Evolutionary conservation across 768 basidiomycete species (phyloP).

Genomic region (Suillus hirtellus): DNA sequence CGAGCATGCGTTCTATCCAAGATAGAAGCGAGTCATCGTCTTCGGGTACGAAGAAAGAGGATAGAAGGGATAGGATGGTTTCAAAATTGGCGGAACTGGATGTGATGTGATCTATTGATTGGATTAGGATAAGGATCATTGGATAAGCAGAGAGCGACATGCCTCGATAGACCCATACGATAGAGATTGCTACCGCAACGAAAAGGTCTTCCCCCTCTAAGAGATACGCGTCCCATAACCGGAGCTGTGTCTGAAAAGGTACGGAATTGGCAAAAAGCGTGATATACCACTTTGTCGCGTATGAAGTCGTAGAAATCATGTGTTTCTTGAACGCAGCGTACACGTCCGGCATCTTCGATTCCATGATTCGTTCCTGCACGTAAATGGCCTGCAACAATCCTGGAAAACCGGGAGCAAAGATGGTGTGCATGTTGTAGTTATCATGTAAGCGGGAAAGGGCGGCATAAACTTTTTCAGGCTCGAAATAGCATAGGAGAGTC

Average conservation of each 20-base stretch:
- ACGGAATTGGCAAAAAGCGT: constrained; percentile 95
- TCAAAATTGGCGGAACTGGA: constrained; percentile 83
- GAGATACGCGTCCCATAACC: constrained; percentile 93
- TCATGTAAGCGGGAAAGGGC: constrained; percentile 88
- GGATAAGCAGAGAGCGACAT: constrained; percentile 23
- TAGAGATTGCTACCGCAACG: constrained; percentile 79
- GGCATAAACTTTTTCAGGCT: constrained; percentile 85
- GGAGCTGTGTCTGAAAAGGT: constrained; percentile 91
- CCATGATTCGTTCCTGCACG: constrained; percentile 87
- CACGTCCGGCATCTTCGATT: constrained; percentile 87
- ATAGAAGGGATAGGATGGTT: constrained; percentile 85
- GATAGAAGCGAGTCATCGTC: constrained; percentile 78
- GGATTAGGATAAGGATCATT: constrained; percentile 10
- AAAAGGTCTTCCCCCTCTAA: constrained; percentile 90
- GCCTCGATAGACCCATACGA: constrained; percentile 93
- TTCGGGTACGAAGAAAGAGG: constrained; percentile 93
- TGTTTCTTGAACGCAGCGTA: constrained; percentile 84
- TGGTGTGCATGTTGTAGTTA: constrained; percentile 79
- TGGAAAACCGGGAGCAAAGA: constrained; percentile 94
- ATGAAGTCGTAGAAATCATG: constrained; percentile 89
- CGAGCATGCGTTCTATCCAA: constrained; percentile 72
- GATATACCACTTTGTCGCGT: constrained; percentile 99
- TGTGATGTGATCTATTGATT: constrained; percentile 73
- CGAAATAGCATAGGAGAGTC: constrained; percentile 90
- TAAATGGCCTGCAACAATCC: constrained; percentile 96